Conservation (phyloP, 139 green algal species). For the Chlorella sp. region DNA sequence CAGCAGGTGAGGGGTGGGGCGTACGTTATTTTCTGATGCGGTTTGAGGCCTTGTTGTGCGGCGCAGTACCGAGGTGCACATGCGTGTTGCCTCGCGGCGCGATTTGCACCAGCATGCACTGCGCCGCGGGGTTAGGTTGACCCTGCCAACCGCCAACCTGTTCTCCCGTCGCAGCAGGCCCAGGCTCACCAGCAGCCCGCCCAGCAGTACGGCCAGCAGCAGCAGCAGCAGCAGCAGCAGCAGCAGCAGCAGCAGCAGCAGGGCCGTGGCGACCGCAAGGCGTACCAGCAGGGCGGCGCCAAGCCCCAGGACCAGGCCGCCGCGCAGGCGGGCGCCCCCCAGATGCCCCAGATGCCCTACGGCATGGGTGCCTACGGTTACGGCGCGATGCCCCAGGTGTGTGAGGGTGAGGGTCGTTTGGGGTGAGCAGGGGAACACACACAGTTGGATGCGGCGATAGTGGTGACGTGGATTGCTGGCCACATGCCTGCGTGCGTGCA, state of each 20-base stretch:
- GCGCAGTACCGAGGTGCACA: too few species aligned
- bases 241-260: neutral
- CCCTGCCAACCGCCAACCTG: too few species aligned
- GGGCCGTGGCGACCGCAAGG: neutral
- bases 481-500: too few species aligned
- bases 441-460: neutral
- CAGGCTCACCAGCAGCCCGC: too few species aligned
- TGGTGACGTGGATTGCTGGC: neutral
- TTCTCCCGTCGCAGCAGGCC: too few species aligned
- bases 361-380: conserved; percentile 27
- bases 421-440: neutral
- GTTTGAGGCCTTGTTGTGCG: too few species aligned
- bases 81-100: too few species aligned
- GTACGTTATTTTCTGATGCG: too few species aligned
- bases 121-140: too few species aligned
- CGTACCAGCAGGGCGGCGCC: conserved; percentile 3
- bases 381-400: neutral
- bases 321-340: neutral
- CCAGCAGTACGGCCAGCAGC: conserved; percentile 13
- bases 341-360: conserved; percentile 39
- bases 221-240: conserved; percentile 18
- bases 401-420: neutral
- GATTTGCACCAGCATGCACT: too few species aligned
- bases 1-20: neutral
- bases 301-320: neutral